Conservation (phyloP, 164 flowering plant genomes). For the Litsea cubeba region DNA sequence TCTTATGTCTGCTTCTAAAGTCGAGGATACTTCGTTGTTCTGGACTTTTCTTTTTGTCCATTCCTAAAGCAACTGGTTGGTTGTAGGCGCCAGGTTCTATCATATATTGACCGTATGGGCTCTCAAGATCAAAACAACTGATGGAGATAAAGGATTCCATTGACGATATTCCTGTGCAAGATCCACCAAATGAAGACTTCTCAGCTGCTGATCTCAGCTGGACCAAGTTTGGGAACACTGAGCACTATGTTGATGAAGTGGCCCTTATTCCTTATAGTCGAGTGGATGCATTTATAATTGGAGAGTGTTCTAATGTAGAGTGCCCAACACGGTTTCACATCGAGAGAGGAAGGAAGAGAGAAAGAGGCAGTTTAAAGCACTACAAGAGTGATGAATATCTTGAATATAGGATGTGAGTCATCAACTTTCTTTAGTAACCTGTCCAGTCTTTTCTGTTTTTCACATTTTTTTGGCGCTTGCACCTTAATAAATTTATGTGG, state of each 20-base stretch:
- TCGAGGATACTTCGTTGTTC: no score
- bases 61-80: no score
- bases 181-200: slow-evolving; percentile 80
- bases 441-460: background rate
- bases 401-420: slow-evolving; percentile 75
- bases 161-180: slow-evolving; percentile 55
- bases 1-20: no score
- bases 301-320: slow-evolving; percentile 78
- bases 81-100: background rate
- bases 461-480: background rate
- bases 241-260: slow-evolving; percentile 68
- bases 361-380: slow-evolving; percentile 61
- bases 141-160: slow-evolving; percentile 69
- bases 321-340: slow-evolving; percentile 90
- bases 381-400: slow-evolving; percentile 81
- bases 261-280: slow-evolving; percentile 82
- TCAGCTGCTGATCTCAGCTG: slow-evolving; percentile 72
- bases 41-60: no score
- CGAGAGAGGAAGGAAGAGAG: slow-evolving; percentile 80
- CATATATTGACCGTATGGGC: background rate
- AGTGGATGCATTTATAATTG: slow-evolving; percentile 77
- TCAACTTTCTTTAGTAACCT: background rate
- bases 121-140: background rate
- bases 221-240: slow-evolving; percentile 64
- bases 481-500: background rate